A percentile compares a stretch with the other conserved stretches of the same genome.
Conservation (phyloP, 305 asterid genomes). For the Plantago rigida region DNA sequence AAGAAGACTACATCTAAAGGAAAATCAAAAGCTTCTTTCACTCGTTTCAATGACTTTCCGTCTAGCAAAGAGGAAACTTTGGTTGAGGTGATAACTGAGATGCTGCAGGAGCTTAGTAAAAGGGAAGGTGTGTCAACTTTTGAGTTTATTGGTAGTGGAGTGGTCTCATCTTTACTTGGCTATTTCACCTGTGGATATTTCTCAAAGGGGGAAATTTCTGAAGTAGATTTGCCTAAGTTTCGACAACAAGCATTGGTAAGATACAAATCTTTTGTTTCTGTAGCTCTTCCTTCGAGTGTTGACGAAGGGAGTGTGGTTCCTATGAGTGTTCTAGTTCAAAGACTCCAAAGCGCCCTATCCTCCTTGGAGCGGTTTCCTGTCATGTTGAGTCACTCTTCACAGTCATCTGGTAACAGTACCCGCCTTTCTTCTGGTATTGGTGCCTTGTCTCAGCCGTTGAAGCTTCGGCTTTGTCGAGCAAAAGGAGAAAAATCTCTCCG, state of each 20-base stretch:
- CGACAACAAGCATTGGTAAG: slow-evolving; percentile 80
- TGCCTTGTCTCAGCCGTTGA: slow-evolving; percentile 81
- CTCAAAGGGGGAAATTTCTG: slow-evolving; percentile 69
- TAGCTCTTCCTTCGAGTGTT: slow-evolving; percentile 59
- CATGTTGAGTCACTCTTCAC: slow-evolving; percentile 73
- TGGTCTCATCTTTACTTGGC: slow-evolving; percentile 68
- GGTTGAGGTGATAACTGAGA: slow-evolving; percentile 61
- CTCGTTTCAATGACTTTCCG: slow-evolving; percentile 45
- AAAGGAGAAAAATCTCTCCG: slow-evolving; percentile 90
- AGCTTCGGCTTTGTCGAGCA: slow-evolving; percentile 94
- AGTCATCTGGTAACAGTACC: slow-evolving; percentile 70
- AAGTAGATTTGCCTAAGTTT: slow-evolving; percentile 59
- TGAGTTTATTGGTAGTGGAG: slow-evolving; percentile 97
- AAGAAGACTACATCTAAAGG: slow-evolving; percentile 66
- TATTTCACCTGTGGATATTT: slow-evolving; percentile 84
- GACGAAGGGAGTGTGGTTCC: slow-evolving; percentile 48
- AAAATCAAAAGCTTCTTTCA: slow-evolving; percentile 61
- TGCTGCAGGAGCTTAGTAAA: slow-evolving; percentile 77
- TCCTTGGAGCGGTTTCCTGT: slow-evolving; percentile 93
- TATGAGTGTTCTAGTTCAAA: slow-evolving; percentile 70
- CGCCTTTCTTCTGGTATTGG: slow-evolving; percentile 90
- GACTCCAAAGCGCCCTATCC: slow-evolving; percentile 85
- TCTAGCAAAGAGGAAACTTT: slow-evolving; percentile 57
- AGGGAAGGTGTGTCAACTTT: slow-evolving; percentile 94
- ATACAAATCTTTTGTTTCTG: slow-evolving; percentile 65